Evolutionary conservation across 2,329 filamentous ascomycete genomes (phyloP).

Genomic region (Trichoderma sp.): DNA sequence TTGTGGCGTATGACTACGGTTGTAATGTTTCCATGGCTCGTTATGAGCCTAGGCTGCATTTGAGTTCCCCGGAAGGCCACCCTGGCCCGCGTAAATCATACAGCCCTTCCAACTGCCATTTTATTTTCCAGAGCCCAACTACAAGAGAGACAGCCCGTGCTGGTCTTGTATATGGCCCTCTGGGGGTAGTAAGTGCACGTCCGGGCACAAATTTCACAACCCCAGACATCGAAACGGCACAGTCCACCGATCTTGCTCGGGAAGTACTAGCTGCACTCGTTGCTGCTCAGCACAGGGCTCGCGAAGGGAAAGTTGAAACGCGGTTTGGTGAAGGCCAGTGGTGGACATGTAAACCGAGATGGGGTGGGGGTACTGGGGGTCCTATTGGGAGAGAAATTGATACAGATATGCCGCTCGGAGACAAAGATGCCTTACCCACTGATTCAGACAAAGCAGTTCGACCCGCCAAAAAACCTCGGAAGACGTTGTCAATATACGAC

Average conservation of each 20-base stretch:
- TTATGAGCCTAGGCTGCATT: slow-evolving; percentile 60
- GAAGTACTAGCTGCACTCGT: slow-evolving; percentile 63
- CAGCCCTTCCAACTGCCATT: slow-evolving; percentile 60
- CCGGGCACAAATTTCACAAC: slow-evolving; percentile 54
- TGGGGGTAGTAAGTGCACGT: slow-evolving; percentile 61
- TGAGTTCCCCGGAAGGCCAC: slow-evolving; percentile 44
- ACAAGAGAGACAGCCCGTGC: slow-evolving; percentile 62
- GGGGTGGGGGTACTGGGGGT: slow-evolving; percentile 64
- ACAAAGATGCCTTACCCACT: slow-evolving; percentile 45
- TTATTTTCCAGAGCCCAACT: slow-evolving; percentile 60
- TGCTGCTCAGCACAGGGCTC: slow-evolving; percentile 64
- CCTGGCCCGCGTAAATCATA: slow-evolving; percentile 50
- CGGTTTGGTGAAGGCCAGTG: slow-evolving; percentile 60
- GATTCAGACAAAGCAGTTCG: slow-evolving; percentile 32
- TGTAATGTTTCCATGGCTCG: slow-evolving; percentile 61
- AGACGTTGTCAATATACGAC: slow-evolving; percentile 61
- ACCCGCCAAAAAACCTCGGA: slow-evolving; percentile 52
- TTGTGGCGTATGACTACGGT: slow-evolving; percentile 66
- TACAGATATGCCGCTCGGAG: slow-evolving; percentile 46
- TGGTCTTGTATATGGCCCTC: slow-evolving; percentile 62
- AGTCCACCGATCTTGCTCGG: slow-evolving; percentile 61
- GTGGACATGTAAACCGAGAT: slow-evolving; percentile 63
- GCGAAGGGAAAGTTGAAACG: slow-evolving; percentile 58
- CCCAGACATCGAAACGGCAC: slow-evolving; percentile 53
- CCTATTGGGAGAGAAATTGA: slow-evolving; percentile 64